Conservation (phyloP, 352 stramenopile species). For the Pythium biforme region DNA sequence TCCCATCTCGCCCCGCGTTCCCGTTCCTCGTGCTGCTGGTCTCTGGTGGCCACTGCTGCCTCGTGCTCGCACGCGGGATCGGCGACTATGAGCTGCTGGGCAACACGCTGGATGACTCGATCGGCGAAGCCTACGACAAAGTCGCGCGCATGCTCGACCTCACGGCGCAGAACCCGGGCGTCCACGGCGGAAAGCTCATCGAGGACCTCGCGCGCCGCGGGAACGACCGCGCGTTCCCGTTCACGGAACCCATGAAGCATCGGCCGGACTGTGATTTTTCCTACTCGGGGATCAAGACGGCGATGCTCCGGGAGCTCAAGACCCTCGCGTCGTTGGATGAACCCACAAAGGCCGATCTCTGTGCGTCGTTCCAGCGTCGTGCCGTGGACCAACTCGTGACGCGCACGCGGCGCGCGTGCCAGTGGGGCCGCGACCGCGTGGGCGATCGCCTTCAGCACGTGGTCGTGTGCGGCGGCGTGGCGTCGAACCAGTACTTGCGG, state of each 20-base stretch:
- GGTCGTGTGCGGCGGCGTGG: conserved; percentile 96
- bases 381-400: conserved; percentile 89
- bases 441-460: conserved; percentile 57
- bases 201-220: conserved; percentile 89
- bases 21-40: conserved; percentile 97
- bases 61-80: conserved; percentile 92
- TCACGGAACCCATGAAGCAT: conserved; percentile 93
- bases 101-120: conserved; percentile 96
- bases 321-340: conserved; percentile 32
- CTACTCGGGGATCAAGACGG: conserved; percentile 98
- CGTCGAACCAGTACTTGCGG: conserved; percentile 95
- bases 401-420: conserved; percentile 86
- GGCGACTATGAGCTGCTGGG: conserved; percentile 93
- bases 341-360: conserved; percentile 80
- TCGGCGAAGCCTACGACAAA: conserved; percentile 99
- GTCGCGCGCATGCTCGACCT: conserved; percentile 94
- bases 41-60: conserved; percentile 98
- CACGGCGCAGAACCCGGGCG: conserved; percentile 37
- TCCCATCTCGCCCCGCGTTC: conserved; percentile 71
- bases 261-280: conserved; percentile 95
- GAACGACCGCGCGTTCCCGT: conserved; percentile 87
- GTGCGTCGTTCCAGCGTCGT: conserved; percentile 89
- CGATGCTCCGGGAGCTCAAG: conserved; percentile 85
- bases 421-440: conserved; percentile 65
- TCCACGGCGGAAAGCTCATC: conserved; percentile 94